Evolutionary conservation across 768 basidiomycete species (phyloP).

Genomic region (Pleurotus tuber-regium): DNA sequence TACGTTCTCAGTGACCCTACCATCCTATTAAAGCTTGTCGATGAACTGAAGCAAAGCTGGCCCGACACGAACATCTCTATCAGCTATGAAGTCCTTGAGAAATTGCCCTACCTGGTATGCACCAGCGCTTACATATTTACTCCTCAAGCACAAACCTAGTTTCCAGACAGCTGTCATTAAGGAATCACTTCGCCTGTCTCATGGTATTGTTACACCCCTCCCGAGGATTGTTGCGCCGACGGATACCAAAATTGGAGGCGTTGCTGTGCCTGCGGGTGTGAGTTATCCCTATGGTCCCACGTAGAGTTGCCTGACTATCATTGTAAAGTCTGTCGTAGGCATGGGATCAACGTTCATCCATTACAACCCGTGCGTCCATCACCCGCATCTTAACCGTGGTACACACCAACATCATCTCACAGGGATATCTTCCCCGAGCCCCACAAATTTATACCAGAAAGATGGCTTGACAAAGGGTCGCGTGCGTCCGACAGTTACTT

Average conservation of each 20-base stretch:
- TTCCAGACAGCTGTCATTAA: conserved; percentile 45
- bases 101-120: conserved; percentile 35
- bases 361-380: conserved; percentile 20
- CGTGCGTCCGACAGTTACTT: conserved; percentile 33
- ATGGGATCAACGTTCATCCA: conserved; percentile 38
- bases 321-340: conserved; percentile 36
- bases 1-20: conserved; percentile 21
- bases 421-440: conserved; percentile 35
- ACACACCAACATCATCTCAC: neutral
- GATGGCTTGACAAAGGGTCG: conserved; percentile 36
- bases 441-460: conserved; percentile 35
- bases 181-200: conserved; percentile 42
- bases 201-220: conserved; percentile 38
- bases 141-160: neutral
- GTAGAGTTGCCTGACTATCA: neutral
- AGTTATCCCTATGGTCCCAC: conserved; percentile 13
- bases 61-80: conserved; percentile 26
- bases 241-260: conserved; percentile 32
- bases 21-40: conserved; percentile 18
- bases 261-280: conserved; percentile 36
- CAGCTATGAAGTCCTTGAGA: conserved; percentile 29
- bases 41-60: conserved; percentile 31
- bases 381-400: neutral
- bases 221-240: conserved; percentile 39
- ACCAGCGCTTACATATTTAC: neutral